Base-by-base conservation (phyloP, 768 basidiomycete genomes). In the Boletus fagicola region DNA sequence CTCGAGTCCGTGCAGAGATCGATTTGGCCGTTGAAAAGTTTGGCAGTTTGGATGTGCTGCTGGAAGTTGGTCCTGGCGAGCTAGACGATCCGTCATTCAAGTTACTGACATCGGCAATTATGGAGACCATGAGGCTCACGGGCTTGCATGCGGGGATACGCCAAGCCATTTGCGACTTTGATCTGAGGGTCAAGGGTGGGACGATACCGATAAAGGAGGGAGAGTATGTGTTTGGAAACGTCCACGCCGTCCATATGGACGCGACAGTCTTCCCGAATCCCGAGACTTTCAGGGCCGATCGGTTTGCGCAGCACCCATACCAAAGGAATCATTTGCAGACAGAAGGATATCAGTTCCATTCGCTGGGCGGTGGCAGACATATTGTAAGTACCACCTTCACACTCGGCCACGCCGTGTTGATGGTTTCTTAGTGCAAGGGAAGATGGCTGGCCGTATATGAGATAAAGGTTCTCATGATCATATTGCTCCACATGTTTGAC, bases 1-100 rank as follows among this genome's bases (percentile, higher is more conserved):
- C 74, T 30, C 77, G 75, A 50, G 73, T 83, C 6, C 77, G 78
- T 2, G 67, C 71, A 5, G 80, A 84, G 56, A 68, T 84, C 13
- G 82, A 83, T 39, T 22, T 16, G 7, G 64, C 60, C 1, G 50
- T 69, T 7, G 28, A 56, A 30, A 60, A 35, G 10, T 64, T 50
- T 1, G 54, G 64, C 2, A 40, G 33, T 44, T 46, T 69, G 46
- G 62, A 61, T 20, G 28, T 24, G 13, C 47, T 69, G 2, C 51
- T 68, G 0, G 54, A 47, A 6, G 59, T 54, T 2, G 58, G 28
- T 39, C 64, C 64, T 0, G 53, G 56, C 6, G 26, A 46, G 22
- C 10, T 69, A 53, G 67, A 66, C 11, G 52, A 64, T 36, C 51
- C 62, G 3, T 58, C 59, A 2, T 64, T 70, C 43, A 5, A 24